Evolutionary conservation across 768 basidiomycete genomes (phyloP).

Genomic region (Aureoboletus auriporus): DNA sequence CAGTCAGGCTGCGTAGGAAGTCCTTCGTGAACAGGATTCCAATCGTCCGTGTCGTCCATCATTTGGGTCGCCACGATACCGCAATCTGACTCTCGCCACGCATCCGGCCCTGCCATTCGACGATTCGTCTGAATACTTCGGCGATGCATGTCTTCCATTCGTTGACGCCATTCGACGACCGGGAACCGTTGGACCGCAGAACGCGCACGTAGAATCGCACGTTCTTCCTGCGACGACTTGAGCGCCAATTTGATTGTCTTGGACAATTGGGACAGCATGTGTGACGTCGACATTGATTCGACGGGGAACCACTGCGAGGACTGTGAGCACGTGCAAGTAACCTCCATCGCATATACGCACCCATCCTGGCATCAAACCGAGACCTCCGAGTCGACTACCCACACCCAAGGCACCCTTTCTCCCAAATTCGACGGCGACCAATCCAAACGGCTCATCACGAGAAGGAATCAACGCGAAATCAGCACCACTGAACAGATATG

Average conservation of each 20-base stretch:
- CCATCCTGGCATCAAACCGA: conserved; percentile 98
- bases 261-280: conserved; percentile 91
- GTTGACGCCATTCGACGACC: conserved; percentile 95
- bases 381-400: conserved; percentile 88
- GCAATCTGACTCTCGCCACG: conserved; percentile 76
- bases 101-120: conserved; percentile 59
- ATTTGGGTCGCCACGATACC: conserved; percentile 38
- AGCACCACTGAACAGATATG: conserved; percentile 90
- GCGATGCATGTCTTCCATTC: conserved; percentile 91
- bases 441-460: conserved; percentile 93
- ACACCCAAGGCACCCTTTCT: conserved; percentile 95
- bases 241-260: conserved; percentile 95
- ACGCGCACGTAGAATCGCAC: conserved; percentile 87
- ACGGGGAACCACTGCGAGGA: conserved; percentile 87
- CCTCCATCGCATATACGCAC: conserved; percentile 40
- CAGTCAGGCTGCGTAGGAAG: conserved; percentile 72
- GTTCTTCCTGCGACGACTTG: conserved; percentile 86
- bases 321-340: neutral
- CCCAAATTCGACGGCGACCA: conserved; percentile 95
- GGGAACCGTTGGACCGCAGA: conserved; percentile 97
- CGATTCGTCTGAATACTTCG: conserved; percentile 78
- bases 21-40: conserved; percentile 67
- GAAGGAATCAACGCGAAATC: conserved; percentile 96
- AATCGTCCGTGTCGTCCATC: conserved; percentile 71
- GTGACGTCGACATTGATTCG: conserved; percentile 86